A percentile compares a stretch with the other conserved stretches of the same genome.
Conservation (phyloP, 164 flowering plant genomes). For the Vitis labrusca region DNA sequence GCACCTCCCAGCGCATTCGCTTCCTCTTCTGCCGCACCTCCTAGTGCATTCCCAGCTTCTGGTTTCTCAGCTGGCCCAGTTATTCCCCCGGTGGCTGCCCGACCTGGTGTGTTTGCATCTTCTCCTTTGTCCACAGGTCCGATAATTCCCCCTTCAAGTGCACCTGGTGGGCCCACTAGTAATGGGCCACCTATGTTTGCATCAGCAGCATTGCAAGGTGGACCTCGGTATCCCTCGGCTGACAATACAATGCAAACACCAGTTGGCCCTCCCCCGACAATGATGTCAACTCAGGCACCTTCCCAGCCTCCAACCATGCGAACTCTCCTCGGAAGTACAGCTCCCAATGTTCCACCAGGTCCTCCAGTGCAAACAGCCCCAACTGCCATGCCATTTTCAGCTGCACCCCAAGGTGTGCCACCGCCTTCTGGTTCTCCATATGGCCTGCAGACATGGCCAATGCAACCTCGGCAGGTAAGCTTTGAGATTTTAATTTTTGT, state of each 20-base stretch:
- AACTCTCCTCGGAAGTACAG: slow-evolving; percentile 22
- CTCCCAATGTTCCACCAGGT: slow-evolving; percentile 22
- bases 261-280: slow-evolving; percentile 45
- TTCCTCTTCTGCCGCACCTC: slow-evolving; percentile 8
- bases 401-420: slow-evolving; percentile 27
- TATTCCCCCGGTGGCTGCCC: slow-evolving; percentile 25
- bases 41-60: slow-evolving; percentile 14
- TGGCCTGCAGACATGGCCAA: slow-evolving; percentile 46
- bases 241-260: slow-evolving; percentile 38
- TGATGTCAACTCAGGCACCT: slow-evolving; percentile 27
- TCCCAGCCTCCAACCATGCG: slow-evolving; percentile 31
- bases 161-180: slow-evolving; percentile 28
- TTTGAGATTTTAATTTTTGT: not conserved
- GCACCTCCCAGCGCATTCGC: slow-evolving; percentile 14
- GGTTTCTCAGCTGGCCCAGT: slow-evolving; percentile 13
- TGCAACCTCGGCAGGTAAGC: slow-evolving; percentile 56
- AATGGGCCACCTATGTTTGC: slow-evolving; percentile 63
- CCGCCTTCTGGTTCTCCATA: slow-evolving; percentile 34
- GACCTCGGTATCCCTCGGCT: slow-evolving; percentile 41
- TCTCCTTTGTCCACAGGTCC: slow-evolving; percentile 30
- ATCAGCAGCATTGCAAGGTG: slow-evolving; percentile 31
- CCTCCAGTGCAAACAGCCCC: slow-evolving; percentile 27
- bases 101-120: slow-evolving; percentile 33
- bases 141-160: slow-evolving; percentile 33
- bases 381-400: slow-evolving; percentile 30